Conservation (phyloP, 179 eudicot species). For the Nepenthes alata region DNA sequence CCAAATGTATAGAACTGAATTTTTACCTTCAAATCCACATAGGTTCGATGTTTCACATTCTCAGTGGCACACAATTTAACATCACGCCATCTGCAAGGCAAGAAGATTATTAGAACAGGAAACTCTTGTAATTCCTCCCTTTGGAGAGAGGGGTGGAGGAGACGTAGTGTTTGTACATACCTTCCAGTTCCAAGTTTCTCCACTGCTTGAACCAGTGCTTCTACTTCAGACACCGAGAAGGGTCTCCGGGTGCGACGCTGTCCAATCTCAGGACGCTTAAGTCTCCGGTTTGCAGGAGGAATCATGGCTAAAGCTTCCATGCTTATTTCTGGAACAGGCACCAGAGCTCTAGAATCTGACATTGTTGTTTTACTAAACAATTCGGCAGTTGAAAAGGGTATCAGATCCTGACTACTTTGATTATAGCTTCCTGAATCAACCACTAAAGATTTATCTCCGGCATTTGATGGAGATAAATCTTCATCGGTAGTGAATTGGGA, state of each 20-base stretch:
- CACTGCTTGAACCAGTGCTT: conserved; percentile 89
- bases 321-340: conserved; percentile 36
- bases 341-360: conserved; percentile 55
- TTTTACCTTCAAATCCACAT: conserved; percentile 92
- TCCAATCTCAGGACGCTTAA: conserved; percentile 56
- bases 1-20: not conserved
- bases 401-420: conserved; percentile 29
- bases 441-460: conserved; percentile 26
- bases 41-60: conserved; percentile 81
- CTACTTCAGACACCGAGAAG: conserved; percentile 90
- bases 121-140: not conserved
- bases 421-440: conserved; percentile 25
- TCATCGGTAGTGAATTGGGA: conserved; percentile 25
- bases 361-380: conserved; percentile 16
- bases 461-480: conserved; percentile 22
- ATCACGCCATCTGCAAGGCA: conserved; percentile 88
- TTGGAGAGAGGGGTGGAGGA: not conserved
- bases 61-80: conserved; percentile 89
- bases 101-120: conserved; percentile 1
- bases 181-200: conserved; percentile 97
- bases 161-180: conserved; percentile 13
- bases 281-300: conserved; percentile 51
- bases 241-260: conserved; percentile 93
- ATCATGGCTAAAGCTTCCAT: conserved; percentile 52
- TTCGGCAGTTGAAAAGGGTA: conserved; percentile 26